phyloP scores from a whole-genome alignment of 345 rosid species.

The Cardamine occulta region DNA sequence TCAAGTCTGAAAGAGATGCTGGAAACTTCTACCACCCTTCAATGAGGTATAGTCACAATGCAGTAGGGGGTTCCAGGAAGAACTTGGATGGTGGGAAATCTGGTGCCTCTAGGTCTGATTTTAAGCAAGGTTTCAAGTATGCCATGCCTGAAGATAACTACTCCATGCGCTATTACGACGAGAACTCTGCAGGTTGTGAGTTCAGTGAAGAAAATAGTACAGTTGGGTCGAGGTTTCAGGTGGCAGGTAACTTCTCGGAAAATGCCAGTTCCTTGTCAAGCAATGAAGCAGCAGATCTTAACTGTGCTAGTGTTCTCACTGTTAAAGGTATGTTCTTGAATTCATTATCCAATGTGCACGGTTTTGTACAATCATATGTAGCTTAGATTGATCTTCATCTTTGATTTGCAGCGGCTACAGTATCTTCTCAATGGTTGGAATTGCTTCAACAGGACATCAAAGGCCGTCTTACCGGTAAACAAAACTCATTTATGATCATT shows the following conservation, averaged over 20 bases:
- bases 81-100: constrained; percentile 25
- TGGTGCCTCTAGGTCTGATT: constrained; percentile 26
- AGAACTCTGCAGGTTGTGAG: constrained; percentile 28
- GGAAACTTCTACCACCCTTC: constrained; percentile 21
- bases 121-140: constrained; percentile 28
- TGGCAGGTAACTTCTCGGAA: constrained; percentile 14
- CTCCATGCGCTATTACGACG: constrained; percentile 18
- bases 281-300: constrained; percentile 29
- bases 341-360: neutral
- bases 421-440: constrained; percentile 95
- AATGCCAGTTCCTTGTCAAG: constrained; percentile 34
- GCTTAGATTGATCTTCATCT: constrained; percentile 25
- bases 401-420: constrained; percentile 73
- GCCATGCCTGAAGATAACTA: constrained; percentile 27
- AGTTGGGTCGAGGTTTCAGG: constrained; percentile 25
- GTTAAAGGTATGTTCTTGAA: constrained; percentile 39
- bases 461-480: constrained; percentile 82
- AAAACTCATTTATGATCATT: neutral
- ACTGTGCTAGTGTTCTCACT: constrained; percentile 42
- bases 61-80: constrained; percentile 29
- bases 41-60: constrained; percentile 4
- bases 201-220: constrained; percentile 33
- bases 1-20: constrained; percentile 55
- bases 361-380: neutral
- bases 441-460: constrained; percentile 86